Evolutionary conservation across 2,329 filamentous ascomycete genomes (phyloP), one percentile per base, ranked within the genome.

Genomic region (Arthrocladium fulminans): DNA sequence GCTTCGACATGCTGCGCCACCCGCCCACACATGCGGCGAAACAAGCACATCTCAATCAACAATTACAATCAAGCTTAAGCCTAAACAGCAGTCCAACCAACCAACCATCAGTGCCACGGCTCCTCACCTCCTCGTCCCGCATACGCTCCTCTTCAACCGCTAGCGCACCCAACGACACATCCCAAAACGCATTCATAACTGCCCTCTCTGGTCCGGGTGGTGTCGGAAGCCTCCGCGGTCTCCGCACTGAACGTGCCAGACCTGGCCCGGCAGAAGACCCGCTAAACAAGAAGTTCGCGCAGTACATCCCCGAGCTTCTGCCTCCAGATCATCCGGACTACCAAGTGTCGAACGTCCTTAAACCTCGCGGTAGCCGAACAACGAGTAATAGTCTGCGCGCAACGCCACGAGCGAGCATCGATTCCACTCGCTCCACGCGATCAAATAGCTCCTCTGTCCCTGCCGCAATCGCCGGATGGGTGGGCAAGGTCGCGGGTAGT

Each of bases 401-500:
- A 70, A 73, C 15, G 64, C 71, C 37, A 67, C 74, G 49, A 58
- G 66, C 15, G 49, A 62, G 30, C 60, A 54, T 72, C 9, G 57
- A 67, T 3, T 65, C 68, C n/a, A 66, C 69, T 42, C 72, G 75
- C 40, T 73, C 74, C 12, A 73, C 57, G 9, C 57, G 57, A 6
- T 57, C 30, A 55, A 64, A 48, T 48, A 63, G 68, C 5, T 67
- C 69, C 1, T 68, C 73, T 6, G 83, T 94, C 8, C 88, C 89
- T 1, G 84, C 87, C 4, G 84, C 85, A 2, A 82, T 97, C 24
- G 92, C 97, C 67, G 84, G 83, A 1, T 98, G 92, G 88, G 73
- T 97, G 51, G 76, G 89, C 51, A 87, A 88, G 53, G 81, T 94
- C 12, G 29, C 45, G 2, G 23, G 22, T 17, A 48, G 39, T 19